A percentile compares a stretch with the other conserved stretches of the same genome.
Conservation (phyloP, 2,329 filamentous ascomycete species). For the Aspergillus neotritici region DNA sequence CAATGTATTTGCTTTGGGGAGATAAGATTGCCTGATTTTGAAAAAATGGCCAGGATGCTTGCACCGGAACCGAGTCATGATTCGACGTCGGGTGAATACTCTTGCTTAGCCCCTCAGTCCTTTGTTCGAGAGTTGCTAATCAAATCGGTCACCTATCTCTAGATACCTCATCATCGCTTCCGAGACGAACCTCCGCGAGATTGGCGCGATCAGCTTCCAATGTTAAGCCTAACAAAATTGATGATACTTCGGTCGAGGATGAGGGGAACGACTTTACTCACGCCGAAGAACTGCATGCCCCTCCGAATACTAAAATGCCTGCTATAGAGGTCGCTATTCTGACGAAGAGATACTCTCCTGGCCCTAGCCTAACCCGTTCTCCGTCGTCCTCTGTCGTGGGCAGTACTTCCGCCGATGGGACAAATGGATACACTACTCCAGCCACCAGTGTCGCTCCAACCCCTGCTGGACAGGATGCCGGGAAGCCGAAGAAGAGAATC, state of each 20-base stretch:
- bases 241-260: conserved; percentile 4
- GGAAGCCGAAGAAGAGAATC: conserved; percentile 26
- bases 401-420: conserved; percentile 39
- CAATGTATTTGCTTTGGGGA: not conserved
- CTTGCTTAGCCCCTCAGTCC: not conserved
- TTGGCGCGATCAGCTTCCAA: conserved; percentile 13
- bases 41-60: too few species aligned
- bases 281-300: not conserved
- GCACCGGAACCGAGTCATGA: too few species aligned
- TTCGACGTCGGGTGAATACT: too few species aligned
- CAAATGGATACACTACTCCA: conserved; percentile 55
- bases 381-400: conserved; percentile 36
- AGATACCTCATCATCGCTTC: conserved; percentile 4
- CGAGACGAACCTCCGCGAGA: conserved; percentile 22
- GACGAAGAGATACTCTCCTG: conserved; percentile 18
- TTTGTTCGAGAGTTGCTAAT: not conserved
- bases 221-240: conserved; percentile 9
- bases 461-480: conserved; percentile 43
- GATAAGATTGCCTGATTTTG: too few species aligned
- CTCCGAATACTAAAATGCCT: not conserved
- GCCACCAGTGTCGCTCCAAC: conserved; percentile 56
- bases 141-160: not conserved
- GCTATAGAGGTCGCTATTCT: conserved; percentile 30
- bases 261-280: not conserved
- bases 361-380: conserved; percentile 6